These are phyloP conservation scores for Wickerhamomyces canadensis DNA, from an alignment of 805 yeast species.

Conservation along the genomic window DNA sequence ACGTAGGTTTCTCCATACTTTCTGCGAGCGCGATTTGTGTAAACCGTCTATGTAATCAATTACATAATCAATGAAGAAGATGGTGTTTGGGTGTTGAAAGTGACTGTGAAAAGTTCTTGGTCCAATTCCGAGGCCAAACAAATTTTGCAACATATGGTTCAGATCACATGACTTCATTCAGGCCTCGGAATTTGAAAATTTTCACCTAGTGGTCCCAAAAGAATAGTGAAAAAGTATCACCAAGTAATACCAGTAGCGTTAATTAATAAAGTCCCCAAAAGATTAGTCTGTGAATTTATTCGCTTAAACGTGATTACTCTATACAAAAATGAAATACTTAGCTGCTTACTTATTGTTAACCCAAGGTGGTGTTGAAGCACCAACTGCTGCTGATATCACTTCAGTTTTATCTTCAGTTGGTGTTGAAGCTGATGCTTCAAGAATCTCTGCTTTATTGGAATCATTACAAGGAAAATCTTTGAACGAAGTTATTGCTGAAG, in stretches of 20 bases:
- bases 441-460: conserved; percentile 61
- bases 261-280: conserved; percentile 30
- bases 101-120: conserved; percentile 1
- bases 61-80: too few relatives aligned
- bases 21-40: too few relatives aligned
- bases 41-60: too few relatives aligned
- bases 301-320: conserved; percentile 82
- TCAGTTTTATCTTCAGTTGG: conserved; percentile 70
- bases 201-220: not conserved
- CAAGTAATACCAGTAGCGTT: not conserved
- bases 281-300: conserved; percentile 68
- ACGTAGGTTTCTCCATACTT: too few relatives aligned
- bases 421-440: conserved; percentile 75
- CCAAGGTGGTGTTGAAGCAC: conserved; percentile 82
- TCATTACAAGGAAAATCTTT: conserved; percentile 74
- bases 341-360: conserved; percentile 89
- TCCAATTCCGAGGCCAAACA: conserved; percentile 2
- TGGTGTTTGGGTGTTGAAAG: conserved; percentile 1
- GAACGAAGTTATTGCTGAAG: conserved; percentile 71
- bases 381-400: conserved; percentile 74
- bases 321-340: conserved; percentile 64
- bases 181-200: conserved; percentile 12
- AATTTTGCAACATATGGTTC: too few relatives aligned
- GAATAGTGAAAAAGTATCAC: too few relatives aligned
- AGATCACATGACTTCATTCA: not conserved